phyloP scores from a whole-genome alignment of 2,329 filamentous ascomycete species.

The Colletotrichum melonis region DNA sequence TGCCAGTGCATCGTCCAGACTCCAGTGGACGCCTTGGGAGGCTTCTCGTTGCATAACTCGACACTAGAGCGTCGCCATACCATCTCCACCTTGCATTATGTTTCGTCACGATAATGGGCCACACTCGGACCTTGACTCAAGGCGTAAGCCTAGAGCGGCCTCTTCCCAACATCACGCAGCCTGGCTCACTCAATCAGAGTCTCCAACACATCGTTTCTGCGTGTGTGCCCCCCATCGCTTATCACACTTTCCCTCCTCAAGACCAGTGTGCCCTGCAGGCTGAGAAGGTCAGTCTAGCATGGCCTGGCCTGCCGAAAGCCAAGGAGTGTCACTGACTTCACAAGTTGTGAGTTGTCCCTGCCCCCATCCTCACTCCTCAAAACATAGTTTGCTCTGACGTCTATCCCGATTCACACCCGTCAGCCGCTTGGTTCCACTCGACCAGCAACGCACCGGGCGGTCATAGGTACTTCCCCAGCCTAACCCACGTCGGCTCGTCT shows the following conservation, averaged over 20 bases:
- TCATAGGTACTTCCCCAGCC: constrained; percentile 18
- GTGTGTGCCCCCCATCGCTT: not conserved
- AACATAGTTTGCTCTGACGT: constrained; percentile 24
- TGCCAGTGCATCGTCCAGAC: not conserved
- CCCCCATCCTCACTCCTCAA: not conserved
- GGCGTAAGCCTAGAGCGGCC: not conserved
- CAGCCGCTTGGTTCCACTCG: constrained; percentile 20
- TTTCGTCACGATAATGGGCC: constrained; percentile 16
- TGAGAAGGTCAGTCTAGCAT: not conserved
- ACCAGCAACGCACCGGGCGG: not conserved
- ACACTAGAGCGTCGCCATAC: constrained; percentile 5
- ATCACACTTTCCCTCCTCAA: constrained; percentile 5
- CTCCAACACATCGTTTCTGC: not conserved
- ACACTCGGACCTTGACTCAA: constrained; percentile 13
- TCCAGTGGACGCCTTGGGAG: too few relatives aligned
- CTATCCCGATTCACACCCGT: constrained; percentile 19
- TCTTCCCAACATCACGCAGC: not conserved
- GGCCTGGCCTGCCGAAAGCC: not conserved
- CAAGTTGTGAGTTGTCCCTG: constrained; percentile 8
- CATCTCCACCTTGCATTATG: constrained; percentile 1
- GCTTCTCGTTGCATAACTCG: not conserved
- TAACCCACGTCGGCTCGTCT: constrained; percentile 17
- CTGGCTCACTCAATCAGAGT: not conserved
- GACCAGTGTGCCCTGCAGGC: not conserved
- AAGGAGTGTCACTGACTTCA: not conserved